phyloP scores from a whole-genome alignment of 2,329 filamentous ascomycete genomes.

The Penicillium hordei region DNA sequence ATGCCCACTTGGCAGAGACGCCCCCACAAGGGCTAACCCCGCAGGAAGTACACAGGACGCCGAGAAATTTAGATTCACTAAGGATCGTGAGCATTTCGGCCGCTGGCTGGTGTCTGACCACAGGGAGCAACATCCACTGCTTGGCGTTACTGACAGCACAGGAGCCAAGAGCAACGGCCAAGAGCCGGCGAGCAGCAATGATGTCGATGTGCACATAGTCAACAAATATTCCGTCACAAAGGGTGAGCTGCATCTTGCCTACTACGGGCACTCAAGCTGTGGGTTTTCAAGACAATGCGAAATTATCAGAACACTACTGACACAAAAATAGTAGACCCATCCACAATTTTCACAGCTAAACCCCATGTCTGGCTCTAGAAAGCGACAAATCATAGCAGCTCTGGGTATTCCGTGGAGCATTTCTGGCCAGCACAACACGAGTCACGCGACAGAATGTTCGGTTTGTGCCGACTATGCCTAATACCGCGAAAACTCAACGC shows the following conservation, averaged over 20 bases:
- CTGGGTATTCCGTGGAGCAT: slow-evolving; percentile 2
- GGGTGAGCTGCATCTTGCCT: neutral
- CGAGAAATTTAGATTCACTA: slow-evolving; percentile 5
- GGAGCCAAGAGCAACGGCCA: slow-evolving; percentile 11
- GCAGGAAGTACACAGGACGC: slow-evolving; percentile 13
- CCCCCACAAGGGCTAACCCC: slow-evolving; percentile 17
- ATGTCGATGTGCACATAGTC: neutral
- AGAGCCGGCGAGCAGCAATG: neutral
- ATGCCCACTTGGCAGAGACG: slow-evolving; percentile 8
- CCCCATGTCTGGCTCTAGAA: neutral
- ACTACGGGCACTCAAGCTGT: neutral
- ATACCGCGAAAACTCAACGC: slow-evolving; percentile 5
- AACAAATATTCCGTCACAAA: neutral
- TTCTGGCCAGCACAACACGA: neutral
- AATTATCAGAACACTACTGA: neutral
- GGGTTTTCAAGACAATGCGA: neutral
- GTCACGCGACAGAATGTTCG: slow-evolving; percentile 11
- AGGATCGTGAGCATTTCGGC: neutral
- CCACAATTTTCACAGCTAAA: neutral
- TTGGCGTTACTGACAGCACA: slow-evolving; percentile 13
- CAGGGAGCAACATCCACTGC: slow-evolving; percentile 7
- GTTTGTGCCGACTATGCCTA: neutral
- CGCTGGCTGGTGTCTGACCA: slow-evolving; percentile 3
- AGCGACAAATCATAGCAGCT: slow-evolving; percentile 4
- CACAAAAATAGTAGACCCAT: neutral